Base-by-base conservation (phyloP, 306 rosid genomes). In the Cicer arietinum region DNA sequence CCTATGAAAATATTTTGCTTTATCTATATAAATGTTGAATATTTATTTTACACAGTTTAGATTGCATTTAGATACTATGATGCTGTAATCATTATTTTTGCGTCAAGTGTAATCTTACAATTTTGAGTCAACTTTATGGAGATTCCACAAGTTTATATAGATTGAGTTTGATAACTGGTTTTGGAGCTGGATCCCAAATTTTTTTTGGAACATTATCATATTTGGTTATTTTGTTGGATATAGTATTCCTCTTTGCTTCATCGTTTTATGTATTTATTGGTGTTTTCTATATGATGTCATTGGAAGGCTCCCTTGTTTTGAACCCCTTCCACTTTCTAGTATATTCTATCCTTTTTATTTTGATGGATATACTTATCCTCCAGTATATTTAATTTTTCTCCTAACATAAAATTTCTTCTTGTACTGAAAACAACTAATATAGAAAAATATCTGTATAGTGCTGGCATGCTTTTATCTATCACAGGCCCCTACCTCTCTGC, bases 391-490 rank as follows among this genome's bases (percentile, higher is more conserved):
- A 39, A 9, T 20, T 10, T 62, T 67, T 73, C 48, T 67, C 67
- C 35, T 62, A 74, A 46, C 7, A 64, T 74, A 17, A 14, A 70
- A 10, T 79, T 58, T 60, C 13, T 47, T 73, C 46, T 61, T 78
- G 61, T 39, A 35, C n/a, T 54, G 8, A 46, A 46, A 69, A 62
- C 17, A 68, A 74, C 35, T 30, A 39, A 3, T 64, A 45, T 25
- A 48, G 1, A 12, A 77, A 16, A 45, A 50, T 69, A 48, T 65
- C 44, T 69, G 64, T 63, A 43, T 37, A 42, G 10, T 39, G 59
- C 35, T 62, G 18, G 50, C 66, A 61, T 18, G 62, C 20, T 79
- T 81, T 72, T 75, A 53, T 50, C 48, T 60, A 37, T 71, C 50
- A 46, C 52, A 20, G 75, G 40, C 42, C 46, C 54, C 67, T 73